Evolutionary conservation across 2,329 filamentous ascomycete genomes (phyloP), one percentile per base, ranked within the genome.

Genomic region (Botrytis hyacinthi): DNA sequence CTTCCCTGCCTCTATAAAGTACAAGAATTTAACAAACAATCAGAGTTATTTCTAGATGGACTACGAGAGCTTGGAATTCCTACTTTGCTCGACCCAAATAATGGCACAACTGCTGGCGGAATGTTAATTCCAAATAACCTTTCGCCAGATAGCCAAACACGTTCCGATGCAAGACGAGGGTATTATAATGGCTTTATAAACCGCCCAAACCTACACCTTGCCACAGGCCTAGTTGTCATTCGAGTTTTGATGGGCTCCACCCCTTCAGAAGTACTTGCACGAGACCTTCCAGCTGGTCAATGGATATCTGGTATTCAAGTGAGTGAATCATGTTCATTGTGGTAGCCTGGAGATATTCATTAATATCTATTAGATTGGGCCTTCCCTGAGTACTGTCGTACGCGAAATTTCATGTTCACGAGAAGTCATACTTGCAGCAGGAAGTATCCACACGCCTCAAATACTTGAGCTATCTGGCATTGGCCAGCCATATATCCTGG

Each of bases 391-490:
- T 51, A 61, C 77, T 18, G 67, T 74, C 29, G 59, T 76, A 16
- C 74, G 72, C 20, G 76, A 75, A 32, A 75, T 77, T 26, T 75
- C 75, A 22, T 78, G 88, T 87, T 40, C 83, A 82, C 22, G 88
- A 66, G 86, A 88, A 76, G 83, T 88, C 35, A 87, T 88, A 62
- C 76, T 88, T n/a, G 83, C 84, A 0, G 86, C 84, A 3, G 87
- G 87, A 26, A 81, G 83, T 5, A 85, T 87, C 77, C 86, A 87
- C 78, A 84, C 84, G 5, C 86, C 86, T 0, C 85, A 87, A 74
- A 82, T 88, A 10, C 83, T 88, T 5, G 85, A 86, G 78, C 82
- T 87, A 0, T 86, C 84, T 61, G 86, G 87, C 18, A 82, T 88
- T 48, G 86, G 86, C 0, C 82, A 84, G 4, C 80, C 81, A 6